These are phyloP conservation scores for Salinomyces thailandicus DNA, from an alignment of 2,329 filamentous ascomycete species.

Conservation along the genomic window DNA sequence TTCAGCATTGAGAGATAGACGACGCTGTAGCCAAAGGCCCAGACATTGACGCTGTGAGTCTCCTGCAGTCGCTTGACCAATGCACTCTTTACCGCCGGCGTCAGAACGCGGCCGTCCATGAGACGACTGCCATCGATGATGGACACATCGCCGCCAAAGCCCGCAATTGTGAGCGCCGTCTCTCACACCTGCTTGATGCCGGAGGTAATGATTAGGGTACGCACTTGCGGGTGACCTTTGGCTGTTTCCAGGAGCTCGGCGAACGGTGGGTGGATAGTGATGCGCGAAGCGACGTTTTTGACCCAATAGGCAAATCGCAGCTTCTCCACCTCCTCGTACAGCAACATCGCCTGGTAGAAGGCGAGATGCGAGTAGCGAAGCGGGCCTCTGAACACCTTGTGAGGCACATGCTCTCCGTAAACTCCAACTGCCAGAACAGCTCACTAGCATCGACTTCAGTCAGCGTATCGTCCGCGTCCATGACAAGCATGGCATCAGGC, in stretches of 20 bases:
- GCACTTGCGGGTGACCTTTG: constrained; percentile 34
- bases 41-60: constrained; percentile 32
- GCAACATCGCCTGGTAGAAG: constrained; percentile 44
- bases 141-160: constrained; percentile 35
- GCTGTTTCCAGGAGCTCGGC: no score
- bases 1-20: constrained; percentile 49
- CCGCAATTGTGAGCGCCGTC: constrained; percentile 37
- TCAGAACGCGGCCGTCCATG: constrained; percentile 42
- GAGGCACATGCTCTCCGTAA: no score
- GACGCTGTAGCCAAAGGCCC: constrained; percentile 50
- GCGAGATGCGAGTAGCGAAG: constrained; percentile 45
- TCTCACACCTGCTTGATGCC: constrained; percentile 47
- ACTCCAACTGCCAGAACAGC: constrained; percentile 41
- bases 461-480: constrained; percentile 52
- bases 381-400: no score
- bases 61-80: constrained; percentile 36
- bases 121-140: constrained; percentile 46
- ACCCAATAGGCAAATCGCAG: no score
- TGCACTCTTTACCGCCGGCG: constrained; percentile 38
- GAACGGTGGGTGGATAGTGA: no score
- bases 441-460: constrained; percentile 39
- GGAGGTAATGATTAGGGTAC: constrained; percentile 45
- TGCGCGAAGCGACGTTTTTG: no score
- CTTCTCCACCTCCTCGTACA: constrained; percentile 46
- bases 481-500: constrained; percentile 40